phyloP scores from a whole-genome alignment of 345 rosid species.

The Salix udensis region DNA sequence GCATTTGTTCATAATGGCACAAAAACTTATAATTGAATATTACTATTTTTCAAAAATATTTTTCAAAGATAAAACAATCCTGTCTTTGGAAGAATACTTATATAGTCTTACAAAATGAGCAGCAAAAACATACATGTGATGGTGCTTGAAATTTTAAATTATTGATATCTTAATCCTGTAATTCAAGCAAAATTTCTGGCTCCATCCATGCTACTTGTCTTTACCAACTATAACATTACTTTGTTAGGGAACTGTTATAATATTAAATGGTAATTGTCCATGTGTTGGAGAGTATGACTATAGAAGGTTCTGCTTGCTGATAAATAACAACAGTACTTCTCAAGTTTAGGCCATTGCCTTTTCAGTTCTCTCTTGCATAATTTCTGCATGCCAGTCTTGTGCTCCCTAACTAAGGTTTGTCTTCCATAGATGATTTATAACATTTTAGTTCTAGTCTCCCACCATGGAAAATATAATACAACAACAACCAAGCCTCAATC shows the following conservation, averaged over 20 bases:
- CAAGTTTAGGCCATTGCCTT: neutral
- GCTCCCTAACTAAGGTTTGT: neutral
- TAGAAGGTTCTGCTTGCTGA: neutral
- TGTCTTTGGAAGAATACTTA: neutral
- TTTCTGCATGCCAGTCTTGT: conserved; percentile 2
- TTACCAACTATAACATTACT: neutral
- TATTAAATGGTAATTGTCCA: neutral
- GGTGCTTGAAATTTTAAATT: neutral
- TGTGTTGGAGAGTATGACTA: neutral
- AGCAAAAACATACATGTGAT: neutral
- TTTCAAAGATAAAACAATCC: neutral
- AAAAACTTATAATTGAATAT: neutral
- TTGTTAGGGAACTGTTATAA: neutral
- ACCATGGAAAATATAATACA: neutral
- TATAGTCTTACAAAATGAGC: neutral
- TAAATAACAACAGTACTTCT: neutral
- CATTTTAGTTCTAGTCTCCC: neutral
- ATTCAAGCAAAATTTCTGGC: neutral
- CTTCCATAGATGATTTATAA: neutral
- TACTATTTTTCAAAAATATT: neutral
- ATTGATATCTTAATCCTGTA: neutral
- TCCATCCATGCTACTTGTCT: neutral
- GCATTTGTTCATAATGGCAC: neutral
- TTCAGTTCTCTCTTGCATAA: neutral
- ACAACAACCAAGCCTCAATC: neutral